Evolutionary conservation across 1,139 yeast species (phyloP).

Genomic region (Yueomyces sp.): DNA sequence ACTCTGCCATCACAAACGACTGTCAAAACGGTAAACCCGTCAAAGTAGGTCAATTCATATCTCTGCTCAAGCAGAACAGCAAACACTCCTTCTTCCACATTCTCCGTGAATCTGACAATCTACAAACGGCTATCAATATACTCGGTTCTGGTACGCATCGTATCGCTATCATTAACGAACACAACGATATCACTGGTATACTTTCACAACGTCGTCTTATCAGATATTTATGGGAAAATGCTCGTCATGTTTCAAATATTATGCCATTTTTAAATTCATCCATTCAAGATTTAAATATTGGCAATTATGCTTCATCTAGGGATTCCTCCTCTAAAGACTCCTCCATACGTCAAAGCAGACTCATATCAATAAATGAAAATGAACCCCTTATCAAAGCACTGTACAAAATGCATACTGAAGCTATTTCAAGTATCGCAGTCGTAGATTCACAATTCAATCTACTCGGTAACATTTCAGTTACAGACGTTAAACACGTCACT

Average conservation of each 20-base stretch:
- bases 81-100: slow-evolving; percentile 70
- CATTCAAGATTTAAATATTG: slow-evolving; percentile 19
- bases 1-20: slow-evolving; percentile 20
- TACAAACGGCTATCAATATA: slow-evolving; percentile 67
- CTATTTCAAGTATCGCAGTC: slow-evolving; percentile 86
- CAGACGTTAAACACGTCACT: slow-evolving; percentile 78
- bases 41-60: slow-evolving; percentile 22
- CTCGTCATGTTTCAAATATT: slow-evolving; percentile 68
- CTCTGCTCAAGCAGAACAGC: slow-evolving; percentile 27
- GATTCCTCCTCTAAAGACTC: slow-evolving; percentile 6
- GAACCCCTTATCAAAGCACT: slow-evolving; percentile 76
- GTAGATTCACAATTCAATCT: slow-evolving; percentile 63
- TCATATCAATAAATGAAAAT: slow-evolving; percentile 31
- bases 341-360: slow-evolving; percentile 6
- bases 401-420: slow-evolving; percentile 65
- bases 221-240: slow-evolving; percentile 81
- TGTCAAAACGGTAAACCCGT: slow-evolving; percentile 21
- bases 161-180: slow-evolving; percentile 59
- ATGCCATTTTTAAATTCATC: slow-evolving; percentile 62
- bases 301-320: slow-evolving; percentile 9
- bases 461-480: slow-evolving; percentile 83
- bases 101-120: slow-evolving; percentile 53
- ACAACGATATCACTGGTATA: slow-evolving; percentile 52
- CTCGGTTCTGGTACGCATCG: slow-evolving; percentile 89
- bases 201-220: slow-evolving; percentile 81